Conservation (phyloP, 2,329 filamentous ascomycete species). For the Talaromyces sp. region DNA sequence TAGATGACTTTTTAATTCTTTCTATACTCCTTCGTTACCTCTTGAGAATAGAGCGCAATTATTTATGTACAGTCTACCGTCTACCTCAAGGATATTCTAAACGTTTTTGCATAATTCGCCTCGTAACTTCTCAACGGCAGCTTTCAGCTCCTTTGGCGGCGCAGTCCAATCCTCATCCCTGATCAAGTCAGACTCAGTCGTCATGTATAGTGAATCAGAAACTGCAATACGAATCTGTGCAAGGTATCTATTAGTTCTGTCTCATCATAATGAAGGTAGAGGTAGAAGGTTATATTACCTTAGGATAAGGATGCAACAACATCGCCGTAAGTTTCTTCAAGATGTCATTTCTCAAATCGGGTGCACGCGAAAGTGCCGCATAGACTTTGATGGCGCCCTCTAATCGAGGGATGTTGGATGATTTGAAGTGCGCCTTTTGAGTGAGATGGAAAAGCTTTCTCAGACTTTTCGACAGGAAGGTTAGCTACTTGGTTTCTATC, state of each 20-base stretch:
- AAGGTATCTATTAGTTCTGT: neutral
- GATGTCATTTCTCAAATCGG: conserved; percentile 53
- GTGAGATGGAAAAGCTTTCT: conserved; percentile 64
- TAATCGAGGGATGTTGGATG: conserved; percentile 75
- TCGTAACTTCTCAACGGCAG: conserved; percentile 13
- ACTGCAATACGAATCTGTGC: conserved; percentile 34
- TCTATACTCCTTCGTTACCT: neutral
- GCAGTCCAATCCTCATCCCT: conserved; percentile 35
- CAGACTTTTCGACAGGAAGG: conserved; percentile 35
- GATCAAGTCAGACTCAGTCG: conserved; percentile 29
- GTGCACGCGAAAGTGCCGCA: conserved; percentile 60
- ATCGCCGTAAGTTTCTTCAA: conserved; percentile 67
- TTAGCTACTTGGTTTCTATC: neutral
- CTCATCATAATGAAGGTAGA: neutral
- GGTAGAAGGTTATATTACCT: conserved; percentile 44
- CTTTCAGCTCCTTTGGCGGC: conserved; percentile 18
- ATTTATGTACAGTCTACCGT: neutral
- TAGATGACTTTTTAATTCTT: conserved; percentile 6
- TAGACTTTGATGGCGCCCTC: conserved; percentile 79
- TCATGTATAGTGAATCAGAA: conserved; percentile 37
- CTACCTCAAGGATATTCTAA: neutral
- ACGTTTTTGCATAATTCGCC: neutral
- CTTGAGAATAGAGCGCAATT: neutral
- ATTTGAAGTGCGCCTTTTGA: conserved; percentile 79
- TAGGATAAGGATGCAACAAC: conserved; percentile 77